Conservation (phyloP, 1,284 basidiomycete species). For the Rhodotorula sp. region DNA sequence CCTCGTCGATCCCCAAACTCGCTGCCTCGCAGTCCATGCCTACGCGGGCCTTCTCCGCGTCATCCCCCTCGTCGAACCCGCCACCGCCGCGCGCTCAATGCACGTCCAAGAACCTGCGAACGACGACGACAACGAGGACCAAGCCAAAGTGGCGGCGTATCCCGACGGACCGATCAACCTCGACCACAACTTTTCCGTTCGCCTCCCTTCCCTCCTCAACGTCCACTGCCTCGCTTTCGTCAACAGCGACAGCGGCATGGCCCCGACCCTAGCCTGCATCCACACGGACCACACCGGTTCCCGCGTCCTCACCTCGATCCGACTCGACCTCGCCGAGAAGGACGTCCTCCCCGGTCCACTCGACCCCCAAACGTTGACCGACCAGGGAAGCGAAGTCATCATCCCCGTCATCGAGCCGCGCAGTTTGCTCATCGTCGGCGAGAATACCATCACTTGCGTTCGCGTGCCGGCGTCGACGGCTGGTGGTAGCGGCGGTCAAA, state of each 20-base stretch:
- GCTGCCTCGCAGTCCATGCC: constrained; percentile 41
- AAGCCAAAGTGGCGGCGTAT: too few relatives aligned
- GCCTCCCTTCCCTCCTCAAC: constrained; percentile 37
- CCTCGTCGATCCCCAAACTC: constrained; percentile 26
- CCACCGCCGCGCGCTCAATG: neutral
- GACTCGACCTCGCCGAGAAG: constrained; percentile 32
- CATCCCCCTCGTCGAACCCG: constrained; percentile 29
- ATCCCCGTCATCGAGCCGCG: constrained; percentile 20
- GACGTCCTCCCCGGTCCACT: constrained; percentile 27
- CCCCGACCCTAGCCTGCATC: constrained; percentile 23
- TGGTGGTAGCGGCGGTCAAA: neutral
- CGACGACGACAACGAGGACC: neutral
- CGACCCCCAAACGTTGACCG: constrained; percentile 16
- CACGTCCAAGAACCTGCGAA: too few relatives aligned
- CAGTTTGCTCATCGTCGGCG: constrained; percentile 38
- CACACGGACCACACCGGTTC: constrained; percentile 21
- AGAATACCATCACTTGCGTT: constrained; percentile 29
- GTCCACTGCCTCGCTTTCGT: constrained; percentile 37
- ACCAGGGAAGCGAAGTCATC: constrained; percentile 38
- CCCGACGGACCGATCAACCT: constrained; percentile 28
- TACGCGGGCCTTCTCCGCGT: constrained; percentile 43
- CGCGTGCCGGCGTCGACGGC: neutral
- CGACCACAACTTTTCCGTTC: constrained; percentile 32
- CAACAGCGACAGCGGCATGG: neutral
- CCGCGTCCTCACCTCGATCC: constrained; percentile 15